phyloP scores from a whole-genome alignment of 352 stramenopile species.

The Blastocystis sp. region DNA sequence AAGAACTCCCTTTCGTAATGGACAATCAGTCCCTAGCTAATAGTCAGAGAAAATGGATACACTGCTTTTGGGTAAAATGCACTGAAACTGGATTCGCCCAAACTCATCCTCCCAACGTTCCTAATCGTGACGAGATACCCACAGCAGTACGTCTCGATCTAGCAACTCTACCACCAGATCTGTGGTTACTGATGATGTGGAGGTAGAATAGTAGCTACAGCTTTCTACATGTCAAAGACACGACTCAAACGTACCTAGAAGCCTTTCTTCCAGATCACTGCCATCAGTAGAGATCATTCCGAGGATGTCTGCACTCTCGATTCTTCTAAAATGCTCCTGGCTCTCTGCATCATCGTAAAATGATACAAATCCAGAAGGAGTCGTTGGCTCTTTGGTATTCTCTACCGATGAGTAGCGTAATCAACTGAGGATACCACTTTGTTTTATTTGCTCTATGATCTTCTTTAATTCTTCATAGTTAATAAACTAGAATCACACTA shows the following conservation, averaged over 20 bases:
- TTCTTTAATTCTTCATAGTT: slow-evolving; percentile 47
- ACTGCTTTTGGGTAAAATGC: not conserved
- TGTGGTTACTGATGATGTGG: not conserved
- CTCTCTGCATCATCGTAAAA: slow-evolving; percentile 48
- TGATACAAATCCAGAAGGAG: not conserved
- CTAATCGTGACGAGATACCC: not conserved
- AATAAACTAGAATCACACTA: not conserved
- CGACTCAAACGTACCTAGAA: not conserved
- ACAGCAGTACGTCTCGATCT: not conserved
- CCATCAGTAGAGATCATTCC: slow-evolving; percentile 25
- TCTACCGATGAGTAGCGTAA: not conserved
- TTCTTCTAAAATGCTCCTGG: not conserved
- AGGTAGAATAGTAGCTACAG: slow-evolving; percentile 38
- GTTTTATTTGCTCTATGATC: slow-evolving; percentile 39
- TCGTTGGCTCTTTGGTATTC: not conserved
- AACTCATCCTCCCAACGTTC: slow-evolving; percentile 29
- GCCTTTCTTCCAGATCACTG: slow-evolving; percentile 25
- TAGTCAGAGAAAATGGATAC: not conserved
- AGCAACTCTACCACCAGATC: slow-evolving; percentile 22
- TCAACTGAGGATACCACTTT: not conserved
- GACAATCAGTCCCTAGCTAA: not conserved
- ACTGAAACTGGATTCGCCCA: slow-evolving; percentile 20
- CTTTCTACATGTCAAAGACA: not conserved
- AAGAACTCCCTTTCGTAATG: slow-evolving; percentile 26
- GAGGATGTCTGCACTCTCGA: slow-evolving; percentile 3